A percentile compares a stretch with the other conserved stretches of the same genome.
These are phyloP conservation scores for Prunus yedoensis DNA, from an alignment of 331 rosid genomes.

Conservation along the genomic window DNA sequence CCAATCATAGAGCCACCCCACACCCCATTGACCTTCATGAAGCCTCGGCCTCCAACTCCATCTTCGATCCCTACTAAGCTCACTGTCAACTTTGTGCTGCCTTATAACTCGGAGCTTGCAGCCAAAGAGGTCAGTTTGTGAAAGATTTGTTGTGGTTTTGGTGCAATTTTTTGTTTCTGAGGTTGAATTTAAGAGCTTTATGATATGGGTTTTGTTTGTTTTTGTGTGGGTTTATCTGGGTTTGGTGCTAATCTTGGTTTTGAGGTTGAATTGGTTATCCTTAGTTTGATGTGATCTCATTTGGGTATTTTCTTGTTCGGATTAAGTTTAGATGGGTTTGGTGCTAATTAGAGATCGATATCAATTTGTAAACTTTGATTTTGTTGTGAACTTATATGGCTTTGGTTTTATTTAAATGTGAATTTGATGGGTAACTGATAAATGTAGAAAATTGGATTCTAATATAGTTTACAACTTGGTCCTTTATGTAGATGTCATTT, in stretches of 20 bases:
- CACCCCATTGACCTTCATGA: conserved; percentile 67
- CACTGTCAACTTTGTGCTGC: conserved; percentile 89
- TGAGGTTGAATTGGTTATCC: background rate
- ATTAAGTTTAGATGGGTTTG: background rate
- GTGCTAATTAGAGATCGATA: background rate
- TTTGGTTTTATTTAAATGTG: background rate
- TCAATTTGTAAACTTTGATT: background rate
- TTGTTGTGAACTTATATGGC: background rate
- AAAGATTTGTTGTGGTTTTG: background rate
- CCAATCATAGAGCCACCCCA: conserved; percentile 75
- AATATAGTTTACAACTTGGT: too few relatives aligned
- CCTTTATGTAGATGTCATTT: background rate
- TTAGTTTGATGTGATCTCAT: background rate
- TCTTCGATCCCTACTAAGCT: conserved; percentile 73
- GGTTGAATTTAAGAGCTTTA: background rate
- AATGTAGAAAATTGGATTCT: background rate
- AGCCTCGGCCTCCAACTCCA: conserved; percentile 72
- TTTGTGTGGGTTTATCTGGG: background rate
- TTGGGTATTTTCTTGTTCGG: background rate
- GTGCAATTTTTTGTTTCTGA: background rate
- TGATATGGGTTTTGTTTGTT: background rate
- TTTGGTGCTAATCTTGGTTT: background rate
- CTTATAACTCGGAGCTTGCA: conserved; percentile 77
- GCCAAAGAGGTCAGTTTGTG: conserved; percentile 64
- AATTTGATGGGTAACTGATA: background rate